Conservation (phyloP, 2,329 filamentous ascomycete species). For the Colletotrichum liaoningense region DNA sequence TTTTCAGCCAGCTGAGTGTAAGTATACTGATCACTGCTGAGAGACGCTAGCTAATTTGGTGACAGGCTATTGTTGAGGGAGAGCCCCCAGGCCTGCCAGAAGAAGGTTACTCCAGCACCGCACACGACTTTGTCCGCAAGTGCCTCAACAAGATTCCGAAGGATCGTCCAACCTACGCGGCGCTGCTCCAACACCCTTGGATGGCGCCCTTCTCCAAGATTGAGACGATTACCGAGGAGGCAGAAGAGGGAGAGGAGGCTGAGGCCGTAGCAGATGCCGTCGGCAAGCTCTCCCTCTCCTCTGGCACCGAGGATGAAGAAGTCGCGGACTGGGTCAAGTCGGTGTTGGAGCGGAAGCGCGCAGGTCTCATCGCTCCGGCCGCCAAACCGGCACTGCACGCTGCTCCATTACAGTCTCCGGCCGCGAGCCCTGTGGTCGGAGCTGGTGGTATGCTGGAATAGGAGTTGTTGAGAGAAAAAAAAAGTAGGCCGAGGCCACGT, state of each 20-base stretch:
- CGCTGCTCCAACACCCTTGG: slow-evolving; percentile 92
- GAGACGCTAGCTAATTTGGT: slow-evolving; percentile 36
- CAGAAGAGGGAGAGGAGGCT: slow-evolving; percentile 69
- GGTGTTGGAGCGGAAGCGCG: slow-evolving; percentile 75
- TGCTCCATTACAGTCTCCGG: slow-evolving; percentile 81
- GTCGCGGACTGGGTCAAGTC: slow-evolving; percentile 86
- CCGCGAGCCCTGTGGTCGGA: slow-evolving; percentile 50
- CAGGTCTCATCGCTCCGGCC: slow-evolving; percentile 61
- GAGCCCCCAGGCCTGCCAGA: slow-evolving; percentile 90
- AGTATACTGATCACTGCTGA: slow-evolving; percentile 55
- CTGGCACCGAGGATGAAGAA: slow-evolving; percentile 74
- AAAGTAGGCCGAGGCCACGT: slow-evolving; percentile 14
- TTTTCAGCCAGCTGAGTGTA: slow-evolving; percentile 96
- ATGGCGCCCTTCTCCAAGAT: slow-evolving; percentile 80
- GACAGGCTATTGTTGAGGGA: slow-evolving; percentile 94
- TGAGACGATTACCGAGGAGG: slow-evolving; percentile 77
- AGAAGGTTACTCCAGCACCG: slow-evolving; percentile 81
- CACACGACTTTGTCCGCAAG: slow-evolving; percentile 86
- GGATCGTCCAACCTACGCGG: slow-evolving; percentile 92
- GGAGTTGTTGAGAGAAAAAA: not conserved
- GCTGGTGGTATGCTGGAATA: slow-evolving; percentile 1
- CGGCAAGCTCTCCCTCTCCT: slow-evolving; percentile 55
- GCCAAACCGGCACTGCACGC: slow-evolving; percentile 87
- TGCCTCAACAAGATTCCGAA: slow-evolving; percentile 95
- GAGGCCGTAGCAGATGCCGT: slow-evolving; percentile 57